Base-by-base conservation (phyloP, 1,284 basidiomycete genomes). In the Ganoderma lucidum region DNA sequence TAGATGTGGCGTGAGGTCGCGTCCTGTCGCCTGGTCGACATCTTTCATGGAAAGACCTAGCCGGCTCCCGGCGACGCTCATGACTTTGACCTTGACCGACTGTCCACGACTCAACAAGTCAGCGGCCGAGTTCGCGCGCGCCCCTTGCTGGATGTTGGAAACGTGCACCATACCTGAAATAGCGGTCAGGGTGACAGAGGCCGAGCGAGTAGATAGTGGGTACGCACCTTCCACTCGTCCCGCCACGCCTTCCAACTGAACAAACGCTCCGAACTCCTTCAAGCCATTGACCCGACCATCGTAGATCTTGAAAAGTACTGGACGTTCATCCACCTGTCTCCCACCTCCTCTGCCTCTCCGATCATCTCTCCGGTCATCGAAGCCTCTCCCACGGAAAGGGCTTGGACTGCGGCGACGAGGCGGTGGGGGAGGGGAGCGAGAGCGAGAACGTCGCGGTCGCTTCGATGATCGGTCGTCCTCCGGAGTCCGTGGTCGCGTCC, bases 231-330 rank as follows among this genome's bases (percentile, higher is more conserved):
- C 97, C 15, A 88, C 90, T 53, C 95, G 86, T 14, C 96, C 96
- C 17, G 85, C 83, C 62, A 99, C 83, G 53, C 97, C 97, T 73
- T 99, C 96, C 4, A 99, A 81, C 37, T 88, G 87, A 62, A 98
- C 93, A 78, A 99, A 99, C 0, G 95, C 96, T 65, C 97, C 97
- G 80, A 99, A 99, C 74, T 99, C 97, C 80, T 95, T 96, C 77
- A 99, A 78, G 23, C 93, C 91, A 6, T 93, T 87, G 32, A 99
- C 92, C 68, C 90, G 91, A 8, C 96, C 97, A 69, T 89, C 86
- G 82, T 99, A 99, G 60, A 99, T 96, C 85, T 99, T 99, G 90
- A 93, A 98, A 51, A 98, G 79, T 1, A 98, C 84, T 0, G 98
- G 96, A 64, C 86, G 86, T 53, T 97, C 95, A 79, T 99, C 96